These are phyloP conservation scores for Saitozyma sp. DNA, from an alignment of 768 basidiomycete species.

Conservation along the genomic window DNA sequence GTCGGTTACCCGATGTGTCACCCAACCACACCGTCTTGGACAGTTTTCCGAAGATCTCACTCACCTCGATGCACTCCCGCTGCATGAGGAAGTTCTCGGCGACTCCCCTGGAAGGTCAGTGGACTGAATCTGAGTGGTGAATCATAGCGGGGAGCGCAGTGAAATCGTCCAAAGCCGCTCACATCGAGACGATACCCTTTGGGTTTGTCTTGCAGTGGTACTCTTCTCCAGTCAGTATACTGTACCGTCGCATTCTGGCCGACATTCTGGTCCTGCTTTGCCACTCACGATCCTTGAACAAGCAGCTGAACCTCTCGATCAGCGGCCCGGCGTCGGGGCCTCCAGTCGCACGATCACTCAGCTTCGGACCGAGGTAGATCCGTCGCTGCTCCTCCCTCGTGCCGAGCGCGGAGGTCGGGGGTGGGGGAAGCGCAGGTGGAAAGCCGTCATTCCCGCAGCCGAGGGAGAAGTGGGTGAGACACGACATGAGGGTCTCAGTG, in stretches of 20 bases:
- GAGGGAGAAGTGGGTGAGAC: conserved; percentile 23
- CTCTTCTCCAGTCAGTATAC: conserved; percentile 9
- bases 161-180: not conserved
- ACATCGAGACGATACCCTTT: conserved; percentile 47
- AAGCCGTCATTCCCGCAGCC: conserved; percentile 11
- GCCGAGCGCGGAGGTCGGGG: conserved; percentile 19
- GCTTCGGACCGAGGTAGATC: conserved; percentile 42
- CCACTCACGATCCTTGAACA: conserved; percentile 45
- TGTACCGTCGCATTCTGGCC: too few relatives aligned
- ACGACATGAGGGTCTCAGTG: conserved; percentile 34
- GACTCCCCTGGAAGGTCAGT: conserved; percentile 30
- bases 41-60: not conserved
- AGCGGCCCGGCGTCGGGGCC: conserved; percentile 46
- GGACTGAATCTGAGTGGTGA: not conserved
- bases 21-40: too few relatives aligned
- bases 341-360: conserved; percentile 42
- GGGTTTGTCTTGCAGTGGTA: conserved; percentile 42
- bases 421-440: conserved; percentile 28
- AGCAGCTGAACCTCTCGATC: conserved; percentile 47
- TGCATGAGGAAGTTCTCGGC: conserved; percentile 50
- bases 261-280: conserved; percentile 1
- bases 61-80: conserved; percentile 39
- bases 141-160: not conserved
- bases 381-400: conserved; percentile 33
- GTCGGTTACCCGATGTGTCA: too few relatives aligned